phyloP scores from a whole-genome alignment of 2,329 filamentous ascomycete species.

The Trichoderma oligosporum region DNA sequence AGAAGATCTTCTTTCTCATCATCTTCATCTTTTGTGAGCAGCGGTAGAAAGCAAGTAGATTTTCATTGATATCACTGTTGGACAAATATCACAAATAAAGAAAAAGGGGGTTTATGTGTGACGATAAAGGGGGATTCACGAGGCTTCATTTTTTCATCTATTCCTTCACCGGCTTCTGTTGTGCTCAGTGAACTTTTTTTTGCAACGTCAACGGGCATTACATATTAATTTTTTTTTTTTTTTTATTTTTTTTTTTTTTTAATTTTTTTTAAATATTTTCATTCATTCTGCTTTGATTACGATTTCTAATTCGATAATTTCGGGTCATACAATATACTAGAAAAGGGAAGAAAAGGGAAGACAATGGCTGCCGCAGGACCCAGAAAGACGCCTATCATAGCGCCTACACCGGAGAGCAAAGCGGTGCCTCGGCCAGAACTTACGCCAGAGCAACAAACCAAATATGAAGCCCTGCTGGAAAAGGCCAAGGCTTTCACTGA shows the following conservation, averaged over 20 bases:
- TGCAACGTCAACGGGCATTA: background rate
- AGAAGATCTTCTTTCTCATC: too few species aligned
- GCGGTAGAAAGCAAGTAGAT: too few species aligned
- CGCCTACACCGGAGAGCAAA: conserved; percentile 54
- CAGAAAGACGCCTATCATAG: conserved; percentile 16
- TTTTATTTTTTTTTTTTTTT: too few species aligned
- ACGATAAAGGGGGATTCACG: background rate
- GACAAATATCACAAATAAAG: too few species aligned
- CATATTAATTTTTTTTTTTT: too few species aligned
- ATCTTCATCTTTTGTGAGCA: too few species aligned
- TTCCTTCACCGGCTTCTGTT: background rate
- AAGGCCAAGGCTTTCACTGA: conserved; percentile 68
- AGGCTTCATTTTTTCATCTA: background rate
- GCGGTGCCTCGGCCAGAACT: conserved; percentile 57
- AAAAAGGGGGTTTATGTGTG: too few species aligned
- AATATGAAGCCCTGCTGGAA: conserved; percentile 74
- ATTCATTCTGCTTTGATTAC: too few species aligned
- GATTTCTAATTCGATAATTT: background rate
- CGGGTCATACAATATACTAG: background rate
- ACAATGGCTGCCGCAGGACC: conserved; percentile 1
- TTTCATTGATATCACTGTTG: too few species aligned
- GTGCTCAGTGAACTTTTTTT: background rate
- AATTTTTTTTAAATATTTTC: too few species aligned
- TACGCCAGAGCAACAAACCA: conserved; percentile 71
- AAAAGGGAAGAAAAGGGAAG: background rate